Evolutionary conservation across 306 rosid species (phyloP).

Genomic region (Parietaria judaica): DNA sequence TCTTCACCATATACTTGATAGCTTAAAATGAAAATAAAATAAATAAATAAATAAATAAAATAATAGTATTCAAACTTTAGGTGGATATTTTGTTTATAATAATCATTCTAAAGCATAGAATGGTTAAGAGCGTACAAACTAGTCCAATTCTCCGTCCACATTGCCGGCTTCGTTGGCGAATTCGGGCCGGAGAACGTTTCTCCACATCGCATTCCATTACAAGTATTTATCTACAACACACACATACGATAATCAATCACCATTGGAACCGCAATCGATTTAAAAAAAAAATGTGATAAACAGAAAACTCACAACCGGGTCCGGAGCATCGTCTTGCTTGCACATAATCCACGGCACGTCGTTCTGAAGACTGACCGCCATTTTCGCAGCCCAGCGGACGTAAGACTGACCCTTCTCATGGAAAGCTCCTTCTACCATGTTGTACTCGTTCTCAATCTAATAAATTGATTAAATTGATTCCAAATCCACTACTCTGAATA

Average conservation of each 20-base stretch:
- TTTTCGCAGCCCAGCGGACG: constrained; percentile 74
- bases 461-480: background rate
- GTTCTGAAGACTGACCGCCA: constrained; percentile 70
- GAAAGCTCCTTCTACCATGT: constrained; percentile 41
- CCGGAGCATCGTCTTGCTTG: constrained; percentile 86
- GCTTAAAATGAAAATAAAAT: constrained; percentile 9
- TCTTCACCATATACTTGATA: constrained; percentile 24
- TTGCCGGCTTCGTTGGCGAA: constrained; percentile 69
- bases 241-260: background rate
- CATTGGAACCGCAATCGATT: too few relatives aligned
- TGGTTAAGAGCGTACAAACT: constrained; percentile 44
- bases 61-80: background rate
- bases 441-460: constrained; percentile 90
- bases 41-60: constrained; percentile 1
- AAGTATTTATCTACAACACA: constrained; percentile 49
- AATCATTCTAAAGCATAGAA: background rate
- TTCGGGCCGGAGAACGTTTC: constrained; percentile 72
- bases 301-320: constrained; percentile 52
- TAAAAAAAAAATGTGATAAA: background rate
- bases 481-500: background rate
- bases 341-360: constrained; percentile 97
- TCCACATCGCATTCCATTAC: constrained; percentile 74
- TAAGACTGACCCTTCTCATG: constrained; percentile 51
- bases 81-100: background rate
- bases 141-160: constrained; percentile 98